Base-by-base conservation (phyloP, 257 asterid genomes). In the Solanum sejunctum region DNA sequence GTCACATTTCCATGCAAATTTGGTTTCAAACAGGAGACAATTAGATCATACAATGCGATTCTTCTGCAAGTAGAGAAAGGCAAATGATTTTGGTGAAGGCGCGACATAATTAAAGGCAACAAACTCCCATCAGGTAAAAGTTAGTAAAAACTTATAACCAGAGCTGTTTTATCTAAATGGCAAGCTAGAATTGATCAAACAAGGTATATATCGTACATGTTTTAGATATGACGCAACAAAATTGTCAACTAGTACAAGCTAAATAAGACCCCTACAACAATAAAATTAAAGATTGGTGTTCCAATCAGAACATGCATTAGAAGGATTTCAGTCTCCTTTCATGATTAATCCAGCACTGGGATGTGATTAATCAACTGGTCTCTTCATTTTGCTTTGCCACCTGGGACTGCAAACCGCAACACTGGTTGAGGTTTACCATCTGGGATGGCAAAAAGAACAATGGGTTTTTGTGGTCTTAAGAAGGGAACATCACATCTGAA, bases 361-460 rank as follows among this genome's bases (percentile, higher is more conserved):
- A 12, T 23, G 61, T 15, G 80, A 49, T 75, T 51, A 9, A 12
- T 43, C 36, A 51, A 51, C 64, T 26, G 17, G 28, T 72, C 60
- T 52, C 64, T 36, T 64, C 84, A 85, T 80, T 69, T 54, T n/a
- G 51, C 15, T 79, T 61, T 84, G 57, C 81, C 55, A 84, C 83
- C 85, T 61, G 15, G 56, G 60, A 23, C 32, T 12, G 69, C 88
- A 88, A 87, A 92, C 92, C 91, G 95, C 23, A 83, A 88, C 64
- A 90, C 93, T n/a, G 94, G 80, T 86, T 92, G 98, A 49, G 90
- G 94, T 87, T 92, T 96, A 71, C 99, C 99, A 86, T 96, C 99
- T 11, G 99, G 98, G 84, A 96, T 96, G 2, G 98, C 93, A 69
- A 92, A 93, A 83, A 96, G 84, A 72, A 95, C 93, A 17, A 96